These are phyloP conservation scores for Hypoxylon perforatum DNA, from an alignment of 495 filamentous ascomycete genomes.

Conservation along the genomic window DNA sequence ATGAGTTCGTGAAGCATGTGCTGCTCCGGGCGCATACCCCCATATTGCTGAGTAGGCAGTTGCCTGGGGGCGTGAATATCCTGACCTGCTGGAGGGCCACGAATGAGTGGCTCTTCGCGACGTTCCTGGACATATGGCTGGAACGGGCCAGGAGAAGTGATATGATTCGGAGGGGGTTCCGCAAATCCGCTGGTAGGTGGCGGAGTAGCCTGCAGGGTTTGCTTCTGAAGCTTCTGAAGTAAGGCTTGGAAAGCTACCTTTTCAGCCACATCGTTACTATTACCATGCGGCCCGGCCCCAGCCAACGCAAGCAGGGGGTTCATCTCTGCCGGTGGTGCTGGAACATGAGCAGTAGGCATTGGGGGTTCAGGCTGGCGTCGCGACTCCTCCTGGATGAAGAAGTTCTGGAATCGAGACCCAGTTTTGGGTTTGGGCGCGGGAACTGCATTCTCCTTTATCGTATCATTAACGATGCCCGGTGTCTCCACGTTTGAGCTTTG, in stretches of 20 bases:
- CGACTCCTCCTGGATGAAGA: constrained; percentile 77
- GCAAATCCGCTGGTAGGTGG: constrained; percentile 41
- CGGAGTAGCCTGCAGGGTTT: constrained; percentile 40
- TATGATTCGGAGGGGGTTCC: constrained; percentile 47
- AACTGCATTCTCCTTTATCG: constrained; percentile 53
- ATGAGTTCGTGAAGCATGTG: constrained; percentile 63
- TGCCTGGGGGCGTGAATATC: constrained; percentile 59
- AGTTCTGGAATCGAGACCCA: constrained; percentile 83
- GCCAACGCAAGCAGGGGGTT: constrained; percentile 45
- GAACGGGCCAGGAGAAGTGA: constrained; percentile 55
- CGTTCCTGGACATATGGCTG: constrained; percentile 56
- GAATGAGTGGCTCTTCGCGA: constrained; percentile 51
- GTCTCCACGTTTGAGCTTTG: constrained; percentile 50
- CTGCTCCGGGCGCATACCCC: constrained; percentile 59
- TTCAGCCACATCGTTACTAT: constrained; percentile 72
- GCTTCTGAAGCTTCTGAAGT: constrained; percentile 78
- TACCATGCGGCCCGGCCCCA: constrained; percentile 45
- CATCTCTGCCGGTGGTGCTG: constrained; percentile 31
- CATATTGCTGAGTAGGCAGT: constrained; percentile 50
- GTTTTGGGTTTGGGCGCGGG: constrained; percentile 52
- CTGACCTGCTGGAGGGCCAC: constrained; percentile 49
- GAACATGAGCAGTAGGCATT: constrained; percentile 44
- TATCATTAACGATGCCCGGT: constrained; percentile 48
- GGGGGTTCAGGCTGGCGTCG: constrained; percentile 66
- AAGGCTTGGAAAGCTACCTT: constrained; percentile 92